Evolutionary conservation across 345 rosid genomes (phyloP), one percentile per base, ranked within the genome.

Genomic region (Populus nigra): DNA sequence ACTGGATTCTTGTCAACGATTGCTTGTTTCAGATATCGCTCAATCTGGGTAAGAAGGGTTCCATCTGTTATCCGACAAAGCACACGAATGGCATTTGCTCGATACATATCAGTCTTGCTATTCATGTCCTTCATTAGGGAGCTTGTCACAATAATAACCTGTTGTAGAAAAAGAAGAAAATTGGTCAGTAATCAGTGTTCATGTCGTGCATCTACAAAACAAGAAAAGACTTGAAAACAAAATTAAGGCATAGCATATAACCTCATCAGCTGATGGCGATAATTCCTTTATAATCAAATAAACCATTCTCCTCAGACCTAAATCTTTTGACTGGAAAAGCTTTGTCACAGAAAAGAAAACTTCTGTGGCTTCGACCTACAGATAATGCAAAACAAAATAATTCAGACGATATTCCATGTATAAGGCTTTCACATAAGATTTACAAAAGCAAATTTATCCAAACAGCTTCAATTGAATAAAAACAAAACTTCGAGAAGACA

Each of bases 231-330:
- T 12, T 12, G 57, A 38, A 35, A 67, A 66, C 59, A 20, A 4
- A 69, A 79, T 69, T 6, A 29, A 73, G 23, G 71, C 38, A 75
- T n/a, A 65, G 36, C 31, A 78, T 77, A 62, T 50, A 80, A 96
- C 99, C 99, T 96, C 99, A 89, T 96, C 99, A 12, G 99, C 86
- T 62, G 94, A 96, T 73, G 99, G 99, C 73, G 98, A 96, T 68
- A 96, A 82, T 88, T 96, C 98, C 89, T 96, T 96, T 77, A 96
- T 96, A 80, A 96, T 93, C 89, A 96, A 82, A 84, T 96, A 96
- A 38, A 96, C 98, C 99, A 96, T 93, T 84, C 98, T 91, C 91
- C 99, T 92, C 83, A 96, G 81, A 45, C 97, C 97, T 45, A 92
- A 80, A 86, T 96, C 99, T 85, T 84, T 92, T 0, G 98, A 96